These are phyloP conservation scores for Tephrocybe sp. DNA, from an alignment of 768 basidiomycete species.

Conservation along the genomic window DNA sequence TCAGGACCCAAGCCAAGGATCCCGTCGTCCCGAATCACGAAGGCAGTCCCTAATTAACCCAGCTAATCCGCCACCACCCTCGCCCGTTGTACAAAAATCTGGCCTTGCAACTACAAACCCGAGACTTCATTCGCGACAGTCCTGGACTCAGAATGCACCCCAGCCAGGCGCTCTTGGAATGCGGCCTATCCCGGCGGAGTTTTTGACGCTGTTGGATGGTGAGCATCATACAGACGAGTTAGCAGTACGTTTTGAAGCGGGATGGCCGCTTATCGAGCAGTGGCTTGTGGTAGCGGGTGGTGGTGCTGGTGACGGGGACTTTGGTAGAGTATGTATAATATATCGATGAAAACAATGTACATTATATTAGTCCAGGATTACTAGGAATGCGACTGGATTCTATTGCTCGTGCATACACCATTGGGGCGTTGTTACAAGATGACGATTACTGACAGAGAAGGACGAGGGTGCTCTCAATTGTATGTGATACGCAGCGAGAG, in stretches of 20 bases:
- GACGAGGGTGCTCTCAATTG: slow-evolving; percentile 18
- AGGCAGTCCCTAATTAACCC: slow-evolving; percentile 39
- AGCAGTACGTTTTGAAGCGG: slow-evolving; percentile 75
- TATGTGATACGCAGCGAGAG: slow-evolving; percentile 67
- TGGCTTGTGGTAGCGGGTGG: slow-evolving; percentile 66
- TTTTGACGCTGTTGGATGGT: slow-evolving; percentile 72
- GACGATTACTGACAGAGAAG: neutral
- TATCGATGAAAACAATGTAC: slow-evolving; percentile 47
- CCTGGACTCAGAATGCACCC: slow-evolving; percentile 18
- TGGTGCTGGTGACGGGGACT: slow-evolving; percentile 61
- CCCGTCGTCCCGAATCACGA: slow-evolving; percentile 30
- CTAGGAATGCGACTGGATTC: too few species aligned
- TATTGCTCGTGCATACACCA: too few species aligned
- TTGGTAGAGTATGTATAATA: slow-evolving; percentile 75
- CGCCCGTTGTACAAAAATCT: slow-evolving; percentile 53
- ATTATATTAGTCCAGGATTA: neutral
- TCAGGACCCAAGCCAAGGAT: slow-evolving; percentile 9
- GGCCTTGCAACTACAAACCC: slow-evolving; percentile 8
- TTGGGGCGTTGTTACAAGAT: too few species aligned
- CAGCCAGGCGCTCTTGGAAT: slow-evolving; percentile 15
- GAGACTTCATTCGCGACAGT: slow-evolving; percentile 10
- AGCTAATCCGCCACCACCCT: slow-evolving; percentile 44
- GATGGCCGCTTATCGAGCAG: slow-evolving; percentile 77
- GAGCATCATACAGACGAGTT: slow-evolving; percentile 93
- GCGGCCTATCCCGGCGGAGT: slow-evolving; percentile 49